Percentiles rank a stretch among this genome's conserved stretches.
phyloP scores from a whole-genome alignment of 2,329 filamentous ascomycete genomes.

The Microdochium trichocladiopsis region DNA sequence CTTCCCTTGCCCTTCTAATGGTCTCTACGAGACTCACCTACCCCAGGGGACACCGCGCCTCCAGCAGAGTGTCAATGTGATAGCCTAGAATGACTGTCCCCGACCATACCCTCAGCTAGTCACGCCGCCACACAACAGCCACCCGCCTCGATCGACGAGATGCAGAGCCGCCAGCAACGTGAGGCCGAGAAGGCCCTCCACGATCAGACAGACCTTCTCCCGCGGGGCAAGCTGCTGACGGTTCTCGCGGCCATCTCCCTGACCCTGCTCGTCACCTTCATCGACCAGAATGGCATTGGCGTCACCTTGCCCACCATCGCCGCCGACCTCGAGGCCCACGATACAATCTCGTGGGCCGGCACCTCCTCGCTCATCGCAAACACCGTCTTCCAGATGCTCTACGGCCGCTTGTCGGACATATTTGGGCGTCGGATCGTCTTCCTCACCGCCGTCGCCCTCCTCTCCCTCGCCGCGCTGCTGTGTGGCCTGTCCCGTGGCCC shows the following conservation, averaged over 20 bases:
- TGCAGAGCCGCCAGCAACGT: not conserved
- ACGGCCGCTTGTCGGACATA: constrained; percentile 26
- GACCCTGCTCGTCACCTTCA: constrained; percentile 23
- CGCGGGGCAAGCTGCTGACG: constrained; percentile 19
- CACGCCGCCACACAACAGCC: no score
- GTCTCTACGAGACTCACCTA: no score
- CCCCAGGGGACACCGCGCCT: no score
- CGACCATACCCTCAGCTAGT: not conserved
- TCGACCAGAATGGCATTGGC: constrained; percentile 27
- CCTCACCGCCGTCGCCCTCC: constrained; percentile 16
- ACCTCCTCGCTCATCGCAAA: constrained; percentile 28
- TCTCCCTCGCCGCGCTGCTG: constrained; percentile 20
- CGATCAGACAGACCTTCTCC: constrained; percentile 25
- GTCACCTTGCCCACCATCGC: constrained; percentile 29
- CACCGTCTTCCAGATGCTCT: constrained; percentile 26
- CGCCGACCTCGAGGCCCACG: constrained; percentile 18
- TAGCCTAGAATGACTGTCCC: not conserved
- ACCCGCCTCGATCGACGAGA: no score
- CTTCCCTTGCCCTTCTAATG: no score
- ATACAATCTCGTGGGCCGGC: constrained; percentile 25
- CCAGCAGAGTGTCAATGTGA: no score
- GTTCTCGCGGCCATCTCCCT: constrained; percentile 19
- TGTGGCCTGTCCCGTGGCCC: constrained; percentile 23
- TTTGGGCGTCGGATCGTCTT: constrained; percentile 26
- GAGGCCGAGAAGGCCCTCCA: not conserved